Evolutionary conservation across 495 filamentous ascomycete species (phyloP).

Genomic region (Bryoglossum gracile): DNA sequence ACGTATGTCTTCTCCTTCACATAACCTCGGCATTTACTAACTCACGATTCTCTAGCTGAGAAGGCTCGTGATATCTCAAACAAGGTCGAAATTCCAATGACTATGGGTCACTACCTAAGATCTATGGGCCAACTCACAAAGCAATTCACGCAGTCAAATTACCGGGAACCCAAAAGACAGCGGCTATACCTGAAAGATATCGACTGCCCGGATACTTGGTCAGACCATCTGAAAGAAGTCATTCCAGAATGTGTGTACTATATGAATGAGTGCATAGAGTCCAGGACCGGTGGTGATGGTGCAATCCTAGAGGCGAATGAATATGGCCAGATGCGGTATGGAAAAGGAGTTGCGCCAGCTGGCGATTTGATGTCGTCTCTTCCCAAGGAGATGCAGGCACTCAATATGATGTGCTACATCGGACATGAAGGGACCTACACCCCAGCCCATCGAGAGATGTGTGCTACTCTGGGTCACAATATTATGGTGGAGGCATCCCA

Average conservation of each 20-base stretch:
- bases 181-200: constrained; percentile 94
- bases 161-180: constrained; percentile 62
- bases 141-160: constrained; percentile 62
- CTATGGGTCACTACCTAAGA: constrained; percentile 79
- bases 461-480: constrained; percentile 89
- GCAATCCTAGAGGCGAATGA: constrained; percentile 36
- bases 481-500: constrained; percentile 92
- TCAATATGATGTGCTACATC: constrained; percentile 97
- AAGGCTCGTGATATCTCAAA: constrained; percentile 68
- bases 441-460: constrained; percentile 95
- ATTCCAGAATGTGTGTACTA: constrained; percentile 80
- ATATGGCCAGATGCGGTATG: constrained; percentile 30
- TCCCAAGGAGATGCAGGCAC: constrained; percentile 75
- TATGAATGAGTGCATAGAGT: constrained; percentile 67
- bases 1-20: constrained; percentile 39
- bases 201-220: constrained; percentile 82
- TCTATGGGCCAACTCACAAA: constrained; percentile 72
- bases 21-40: not conserved
- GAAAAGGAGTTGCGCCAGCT: constrained; percentile 47
- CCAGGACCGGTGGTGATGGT: constrained; percentile 39
- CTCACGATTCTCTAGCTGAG: constrained; percentile 33
- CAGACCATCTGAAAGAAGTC: constrained; percentile 62
- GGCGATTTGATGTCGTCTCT: constrained; percentile 93
- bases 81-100: constrained; percentile 65
- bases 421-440: constrained; percentile 98